A percentile compares a stretch with the other conserved stretches of the same genome.
phyloP scores from a whole-genome alignment of 1,284 basidiomycete species.

The Inonotus obliquus region DNA sequence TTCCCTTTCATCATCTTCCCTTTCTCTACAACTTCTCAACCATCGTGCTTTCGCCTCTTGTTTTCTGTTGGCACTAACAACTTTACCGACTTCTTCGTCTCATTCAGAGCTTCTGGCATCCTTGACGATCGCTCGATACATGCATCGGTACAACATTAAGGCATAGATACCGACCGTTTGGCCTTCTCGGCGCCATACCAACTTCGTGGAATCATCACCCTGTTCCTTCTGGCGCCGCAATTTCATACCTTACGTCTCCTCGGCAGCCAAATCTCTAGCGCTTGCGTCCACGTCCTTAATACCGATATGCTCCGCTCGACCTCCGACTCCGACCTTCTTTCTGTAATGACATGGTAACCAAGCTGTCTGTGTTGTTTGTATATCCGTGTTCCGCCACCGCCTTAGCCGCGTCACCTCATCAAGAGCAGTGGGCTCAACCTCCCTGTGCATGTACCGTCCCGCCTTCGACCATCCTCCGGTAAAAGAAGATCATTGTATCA shows the following conservation, averaged over 20 bases:
- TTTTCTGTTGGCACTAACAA: background rate
- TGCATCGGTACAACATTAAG: conserved; percentile 19
- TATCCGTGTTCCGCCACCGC: background rate
- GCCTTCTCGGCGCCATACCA: background rate
- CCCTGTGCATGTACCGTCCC: background rate
- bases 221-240: background rate
- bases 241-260: too few species aligned
- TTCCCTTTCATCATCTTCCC: background rate
- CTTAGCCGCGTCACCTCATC: background rate
- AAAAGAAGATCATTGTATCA: background rate
- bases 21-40: conserved; percentile 7
- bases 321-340: background rate
- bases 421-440: background rate
- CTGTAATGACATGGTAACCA: background rate
- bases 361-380: background rate
- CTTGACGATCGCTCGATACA: conserved; percentile 61
- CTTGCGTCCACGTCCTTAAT: background rate
- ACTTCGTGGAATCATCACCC: too few species aligned
- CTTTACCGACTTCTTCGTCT: conserved; percentile 7
- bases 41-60: background rate
- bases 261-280: background rate
- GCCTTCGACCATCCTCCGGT: background rate
- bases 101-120: conserved; percentile 53
- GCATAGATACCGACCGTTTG: background rate
- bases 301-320: background rate